Evolutionary conservation across 2,329 filamentous ascomycete species (phyloP).

Genomic region (Pestalotiopsis sp.): DNA sequence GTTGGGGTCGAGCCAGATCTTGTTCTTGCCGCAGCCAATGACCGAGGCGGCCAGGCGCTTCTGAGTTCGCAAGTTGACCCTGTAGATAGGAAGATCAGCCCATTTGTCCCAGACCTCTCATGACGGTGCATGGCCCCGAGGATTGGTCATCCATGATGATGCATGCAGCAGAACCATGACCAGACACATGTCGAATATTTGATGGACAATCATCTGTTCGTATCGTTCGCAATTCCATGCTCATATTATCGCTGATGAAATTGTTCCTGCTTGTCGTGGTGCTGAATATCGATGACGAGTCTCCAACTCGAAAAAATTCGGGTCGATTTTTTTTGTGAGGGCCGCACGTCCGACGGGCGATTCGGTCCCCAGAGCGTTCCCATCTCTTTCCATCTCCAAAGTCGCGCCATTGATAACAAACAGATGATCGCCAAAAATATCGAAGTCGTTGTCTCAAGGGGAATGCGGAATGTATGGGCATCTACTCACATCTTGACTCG

Average conservation of each 20-base stretch:
- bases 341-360: neutral
- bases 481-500: conserved; percentile 15
- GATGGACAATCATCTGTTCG: neutral
- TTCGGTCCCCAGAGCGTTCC: neutral
- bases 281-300: conserved; percentile 1
- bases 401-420: neutral
- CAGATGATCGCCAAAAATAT: neutral
- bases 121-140: neutral
- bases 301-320: neutral
- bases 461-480: neutral
- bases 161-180: neutral
- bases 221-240: neutral
- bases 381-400: neutral
- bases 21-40: conserved; percentile 98
- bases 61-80: conserved; percentile 99
- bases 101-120: conserved; percentile 15
- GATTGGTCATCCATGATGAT: neutral
- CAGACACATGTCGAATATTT: neutral
- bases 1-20: conserved; percentile 99
- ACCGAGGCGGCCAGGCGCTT: conserved; percentile 99
- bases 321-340: neutral
- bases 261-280: neutral
- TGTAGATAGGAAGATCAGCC: conserved; percentile 46
- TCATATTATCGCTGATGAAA: neutral
- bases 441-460: neutral